phyloP scores from a whole-genome alignment of 2,329 filamentous ascomycete genomes.

The Diplodia seriata region DNA sequence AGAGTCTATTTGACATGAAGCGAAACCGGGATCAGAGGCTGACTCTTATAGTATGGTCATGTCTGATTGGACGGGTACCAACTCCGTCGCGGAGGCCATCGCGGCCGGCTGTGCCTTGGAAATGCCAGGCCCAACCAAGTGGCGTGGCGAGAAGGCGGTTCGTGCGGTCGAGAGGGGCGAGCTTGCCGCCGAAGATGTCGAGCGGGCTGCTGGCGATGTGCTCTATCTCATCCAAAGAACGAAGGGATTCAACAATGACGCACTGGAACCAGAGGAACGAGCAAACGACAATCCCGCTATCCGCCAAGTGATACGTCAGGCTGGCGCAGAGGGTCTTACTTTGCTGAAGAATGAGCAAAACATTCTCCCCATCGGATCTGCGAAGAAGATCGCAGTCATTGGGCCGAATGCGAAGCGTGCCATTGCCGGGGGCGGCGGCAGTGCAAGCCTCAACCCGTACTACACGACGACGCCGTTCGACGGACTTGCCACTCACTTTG shows the following conservation, averaged over 20 bases:
- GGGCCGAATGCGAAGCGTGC: slow-evolving; percentile 72
- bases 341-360: slow-evolving; percentile 68
- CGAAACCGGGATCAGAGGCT: neutral
- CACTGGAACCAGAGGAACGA: slow-evolving; percentile 63
- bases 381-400: slow-evolving; percentile 68
- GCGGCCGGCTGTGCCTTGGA: slow-evolving; percentile 50
- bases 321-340: slow-evolving; percentile 68
- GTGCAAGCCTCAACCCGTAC: slow-evolving; percentile 72
- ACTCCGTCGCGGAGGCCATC: slow-evolving; percentile 49
- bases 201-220: slow-evolving; percentile 59
- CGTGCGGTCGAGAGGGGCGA: slow-evolving; percentile 46
- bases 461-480: slow-evolving; percentile 71
- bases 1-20: neutral
- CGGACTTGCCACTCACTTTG: slow-evolving; percentile 21
- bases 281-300: slow-evolving; percentile 63
- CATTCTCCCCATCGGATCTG: slow-evolving; percentile 65
- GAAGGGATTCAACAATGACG: slow-evolving; percentile 66
- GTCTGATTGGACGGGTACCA: slow-evolving; percentile 52
- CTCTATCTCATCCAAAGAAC: slow-evolving; percentile 68
- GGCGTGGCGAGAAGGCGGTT: slow-evolving; percentile 48
- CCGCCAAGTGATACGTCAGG: slow-evolving; percentile 64
- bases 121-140: slow-evolving; percentile 51
- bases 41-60: slow-evolving; percentile 47
- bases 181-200: slow-evolving; percentile 57
- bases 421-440: slow-evolving; percentile 72